phyloP scores from a whole-genome alignment of 306 rosid species.

The Abrus pulchellus region DNA sequence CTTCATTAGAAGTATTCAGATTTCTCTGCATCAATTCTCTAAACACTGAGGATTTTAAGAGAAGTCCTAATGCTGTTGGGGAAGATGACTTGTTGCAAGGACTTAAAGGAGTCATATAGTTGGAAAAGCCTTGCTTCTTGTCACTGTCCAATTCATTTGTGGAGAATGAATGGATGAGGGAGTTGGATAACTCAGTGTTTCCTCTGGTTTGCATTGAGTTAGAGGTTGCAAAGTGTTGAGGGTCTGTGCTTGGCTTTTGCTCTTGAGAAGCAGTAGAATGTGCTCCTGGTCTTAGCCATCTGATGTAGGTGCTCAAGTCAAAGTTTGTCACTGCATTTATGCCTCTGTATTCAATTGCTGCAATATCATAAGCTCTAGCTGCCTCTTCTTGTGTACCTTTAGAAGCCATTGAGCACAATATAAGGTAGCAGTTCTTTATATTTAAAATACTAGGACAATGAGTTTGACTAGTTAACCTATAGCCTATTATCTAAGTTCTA shows the following conservation, averaged over 20 bases:
- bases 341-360: conserved; percentile 94
- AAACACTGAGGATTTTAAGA: conserved; percentile 75
- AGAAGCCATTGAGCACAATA: conserved; percentile 25
- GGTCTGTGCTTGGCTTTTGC: conserved; percentile 44
- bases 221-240: conserved; percentile 41
- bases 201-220: conserved; percentile 46
- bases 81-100: conserved; percentile 62
- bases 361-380: conserved; percentile 89
- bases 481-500: not conserved
- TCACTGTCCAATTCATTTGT: conserved; percentile 46
- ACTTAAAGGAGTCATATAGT: conserved; percentile 48
- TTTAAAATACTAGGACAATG: not conserved
- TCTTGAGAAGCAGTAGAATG: conserved; percentile 52
- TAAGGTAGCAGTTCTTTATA: conserved; percentile 15
- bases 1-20: conserved; percentile 48
- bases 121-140: conserved; percentile 47
- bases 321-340: conserved; percentile 90
- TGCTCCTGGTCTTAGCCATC: conserved; percentile 79
- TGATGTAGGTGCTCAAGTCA: conserved; percentile 77
- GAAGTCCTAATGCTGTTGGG: conserved; percentile 81
- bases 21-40: conserved; percentile 76
- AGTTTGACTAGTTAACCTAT: conserved; percentile 2
- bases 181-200: conserved; percentile 42
- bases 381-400: conserved; percentile 97
- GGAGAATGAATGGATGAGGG: conserved; percentile 48